A percentile compares a stretch with the other conserved stretches of the same genome.
These are phyloP conservation scores for Raddia guianensis DNA, from an alignment of 176 grass and related monocot genomes.

Conservation along the genomic window DNA sequence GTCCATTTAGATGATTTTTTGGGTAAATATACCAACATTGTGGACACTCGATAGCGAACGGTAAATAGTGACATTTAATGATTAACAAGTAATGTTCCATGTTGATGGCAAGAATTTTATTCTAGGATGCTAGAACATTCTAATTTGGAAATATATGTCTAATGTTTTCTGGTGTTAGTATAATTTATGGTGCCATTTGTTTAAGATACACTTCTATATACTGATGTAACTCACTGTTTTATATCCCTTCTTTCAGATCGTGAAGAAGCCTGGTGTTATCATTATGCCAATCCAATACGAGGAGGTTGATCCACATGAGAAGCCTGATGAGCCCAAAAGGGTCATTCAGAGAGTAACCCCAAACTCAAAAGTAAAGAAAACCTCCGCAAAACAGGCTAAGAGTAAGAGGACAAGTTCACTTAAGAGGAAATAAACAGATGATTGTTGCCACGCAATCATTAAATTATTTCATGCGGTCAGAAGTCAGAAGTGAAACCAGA, in stretches of 20 bases:
- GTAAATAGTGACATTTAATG: background rate
- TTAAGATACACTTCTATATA: constrained; percentile 1
- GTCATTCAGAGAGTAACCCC: constrained; percentile 60
- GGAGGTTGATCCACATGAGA: constrained; percentile 77
- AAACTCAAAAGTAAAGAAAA: constrained; percentile 56
- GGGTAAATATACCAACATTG: background rate
- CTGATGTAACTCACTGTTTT: constrained; percentile 17
- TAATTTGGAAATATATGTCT: background rate
- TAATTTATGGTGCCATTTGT: background rate
- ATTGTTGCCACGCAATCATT: background rate
- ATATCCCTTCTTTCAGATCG: constrained; percentile 52
- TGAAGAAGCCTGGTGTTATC: constrained; percentile 87
- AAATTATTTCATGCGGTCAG: constrained; percentile 12
- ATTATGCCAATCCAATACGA: constrained; percentile 88
- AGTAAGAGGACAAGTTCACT: constrained; percentile 12
- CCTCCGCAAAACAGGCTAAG: constrained; percentile 33
- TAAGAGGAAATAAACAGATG: constrained; percentile 18
- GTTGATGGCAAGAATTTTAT: constrained; percentile 10
- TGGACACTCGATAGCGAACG: background rate
- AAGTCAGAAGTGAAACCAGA: background rate
- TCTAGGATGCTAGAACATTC: background rate
- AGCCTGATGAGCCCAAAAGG: constrained; percentile 65
- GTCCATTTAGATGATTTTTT: background rate
- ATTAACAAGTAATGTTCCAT: background rate
- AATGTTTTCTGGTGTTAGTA: background rate